Evolutionary conservation across 2,329 filamentous ascomycete species (phyloP).

Genomic region (Hypoxylon rubiginosum): DNA sequence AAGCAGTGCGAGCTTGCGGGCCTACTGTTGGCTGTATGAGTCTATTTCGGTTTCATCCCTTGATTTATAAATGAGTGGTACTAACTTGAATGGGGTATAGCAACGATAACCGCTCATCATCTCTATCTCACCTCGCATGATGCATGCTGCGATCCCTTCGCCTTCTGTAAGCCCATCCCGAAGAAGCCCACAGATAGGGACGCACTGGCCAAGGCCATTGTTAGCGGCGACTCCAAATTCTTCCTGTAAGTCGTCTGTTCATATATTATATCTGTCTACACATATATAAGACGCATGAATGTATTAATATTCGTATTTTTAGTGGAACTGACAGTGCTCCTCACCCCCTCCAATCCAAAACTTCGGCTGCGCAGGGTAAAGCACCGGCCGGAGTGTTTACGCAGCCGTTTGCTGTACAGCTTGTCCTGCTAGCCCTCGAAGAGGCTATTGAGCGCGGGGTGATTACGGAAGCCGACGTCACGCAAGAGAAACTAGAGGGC

Average conservation of each 20-base stretch:
- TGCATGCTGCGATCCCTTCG: slow-evolving; percentile 69
- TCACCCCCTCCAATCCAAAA: slow-evolving; percentile 73
- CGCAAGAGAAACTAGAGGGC: slow-evolving; percentile 65
- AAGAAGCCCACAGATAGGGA: slow-evolving; percentile 76
- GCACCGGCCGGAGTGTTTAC: slow-evolving; percentile 83
- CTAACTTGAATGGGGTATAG: slow-evolving; percentile 51
- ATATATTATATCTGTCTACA: too few species aligned
- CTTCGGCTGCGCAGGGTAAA: slow-evolving; percentile 52
- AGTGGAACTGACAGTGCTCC: slow-evolving; percentile 74
- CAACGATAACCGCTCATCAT: slow-evolving; percentile 89
- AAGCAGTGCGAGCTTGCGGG: slow-evolving; percentile 82
- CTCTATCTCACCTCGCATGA: slow-evolving; percentile 84
- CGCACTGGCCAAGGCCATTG: slow-evolving; percentile 64
- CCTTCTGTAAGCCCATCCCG: slow-evolving; percentile 84
- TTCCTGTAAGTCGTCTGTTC: slow-evolving; percentile 59
- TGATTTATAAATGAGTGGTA: neutral
- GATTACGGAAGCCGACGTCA: slow-evolving; percentile 65
- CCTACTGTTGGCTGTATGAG: slow-evolving; percentile 74
- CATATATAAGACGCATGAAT: neutral
- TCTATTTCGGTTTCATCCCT: neutral
- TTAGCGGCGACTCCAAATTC: slow-evolving; percentile 64
- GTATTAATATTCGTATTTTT: slow-evolving; percentile 19
- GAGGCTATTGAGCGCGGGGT: slow-evolving; percentile 69
- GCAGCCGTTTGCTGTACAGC: slow-evolving; percentile 67
- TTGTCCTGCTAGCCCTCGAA: slow-evolving; percentile 74